Evolutionary conservation across 805 yeast genomes (phyloP).

Genomic region (Zygosaccharomyces gambellarensis): DNA sequence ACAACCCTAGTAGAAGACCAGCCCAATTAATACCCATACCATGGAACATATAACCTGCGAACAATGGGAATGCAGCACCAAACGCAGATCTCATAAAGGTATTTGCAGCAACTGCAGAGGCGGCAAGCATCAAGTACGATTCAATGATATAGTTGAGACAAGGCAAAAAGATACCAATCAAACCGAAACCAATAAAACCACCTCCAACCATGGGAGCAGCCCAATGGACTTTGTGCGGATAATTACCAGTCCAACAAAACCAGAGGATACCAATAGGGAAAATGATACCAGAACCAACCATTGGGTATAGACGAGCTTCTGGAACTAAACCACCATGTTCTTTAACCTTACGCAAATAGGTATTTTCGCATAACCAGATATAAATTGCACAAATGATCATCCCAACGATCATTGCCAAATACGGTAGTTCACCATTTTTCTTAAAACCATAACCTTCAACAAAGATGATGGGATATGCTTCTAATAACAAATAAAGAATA

Average conservation of each 20-base stretch:
- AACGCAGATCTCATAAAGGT: slow-evolving; percentile 63
- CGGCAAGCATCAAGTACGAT: slow-evolving; percentile 64
- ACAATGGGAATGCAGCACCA: slow-evolving; percentile 69
- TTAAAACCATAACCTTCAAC: slow-evolving; percentile 53
- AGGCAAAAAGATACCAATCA: slow-evolving; percentile 62
- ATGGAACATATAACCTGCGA: slow-evolving; percentile 65
- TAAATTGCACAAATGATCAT: slow-evolving; percentile 54
- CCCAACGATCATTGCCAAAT: slow-evolving; percentile 71
- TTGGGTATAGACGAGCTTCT: slow-evolving; percentile 72
- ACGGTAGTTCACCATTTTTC: slow-evolving; percentile 61
- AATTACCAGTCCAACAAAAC: slow-evolving; percentile 86
- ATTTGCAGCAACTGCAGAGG: slow-evolving; percentile 73
- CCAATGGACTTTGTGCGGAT: slow-evolving; percentile 68
- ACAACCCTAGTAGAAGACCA: slow-evolving; percentile 61
- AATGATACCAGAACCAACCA: slow-evolving; percentile 64
- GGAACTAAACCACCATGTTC: slow-evolving; percentile 62
- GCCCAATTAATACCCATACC: slow-evolving; percentile 76
- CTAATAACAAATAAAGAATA: slow-evolving; percentile 64
- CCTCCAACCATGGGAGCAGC: slow-evolving; percentile 71
- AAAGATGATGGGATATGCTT: slow-evolving; percentile 74
- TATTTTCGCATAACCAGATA: slow-evolving; percentile 48
- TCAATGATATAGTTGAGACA: slow-evolving; percentile 70
- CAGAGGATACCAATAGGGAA: slow-evolving; percentile 80
- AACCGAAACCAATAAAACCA: slow-evolving; percentile 60
- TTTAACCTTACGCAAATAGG: slow-evolving; percentile 44